Base-by-base conservation (phyloP, 768 basidiomycete species). In the Rhodotorula babjevae region DNA sequence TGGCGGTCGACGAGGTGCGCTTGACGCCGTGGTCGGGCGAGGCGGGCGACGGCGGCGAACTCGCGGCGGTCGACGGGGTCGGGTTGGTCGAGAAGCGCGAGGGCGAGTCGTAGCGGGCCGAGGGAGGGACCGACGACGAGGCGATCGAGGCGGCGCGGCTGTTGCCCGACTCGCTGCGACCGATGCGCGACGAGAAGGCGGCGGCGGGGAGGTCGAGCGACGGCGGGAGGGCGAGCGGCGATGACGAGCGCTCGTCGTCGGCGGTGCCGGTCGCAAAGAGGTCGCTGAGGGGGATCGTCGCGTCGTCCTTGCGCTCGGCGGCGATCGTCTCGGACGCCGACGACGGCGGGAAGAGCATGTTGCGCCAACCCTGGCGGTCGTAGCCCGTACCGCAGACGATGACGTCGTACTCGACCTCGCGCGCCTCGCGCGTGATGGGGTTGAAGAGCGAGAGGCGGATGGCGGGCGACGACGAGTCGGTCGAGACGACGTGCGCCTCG, bases 341-440 rank as follows among this genome's bases (percentile, higher is more conserved):
- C 82, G 36, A 81, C 83, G 61, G 71, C 69, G 53, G 85, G 67
- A 71, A 73, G 29, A 77, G 59, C 33, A 65, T 33, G 33, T 61
- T 40, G 59, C 84, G 73, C 85, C 85, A 86, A 0, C 81, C 79
- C n/a, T 82, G 80, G 40, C 85, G 82, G 68, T 85, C 83, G 76
- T 86, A 87, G 21, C 86, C 86, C 19, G 86, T 86, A 4, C 85
- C 85, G 77, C 84, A 86, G 63, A 87, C 78, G 76, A 87, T 77
- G 40, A 79, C 81, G 75, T 86, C 84, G 78, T 86, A 87, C 36
- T 77, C 77, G 49, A 76, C 68, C 59, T 81, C 78, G 21, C 77
- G 73, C 67, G 80, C 75, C 23, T 80, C 77, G 19, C 78, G 79
- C n/a, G 80, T 81, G 60, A 84, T 78, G 16, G 82, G 72, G 75